Percentiles rank a stretch among this genome's conserved stretches.
These are phyloP conservation scores for Thermoascus crustaceus DNA, from an alignment of 2,329 filamentous ascomycete species.

Conservation along the genomic window DNA sequence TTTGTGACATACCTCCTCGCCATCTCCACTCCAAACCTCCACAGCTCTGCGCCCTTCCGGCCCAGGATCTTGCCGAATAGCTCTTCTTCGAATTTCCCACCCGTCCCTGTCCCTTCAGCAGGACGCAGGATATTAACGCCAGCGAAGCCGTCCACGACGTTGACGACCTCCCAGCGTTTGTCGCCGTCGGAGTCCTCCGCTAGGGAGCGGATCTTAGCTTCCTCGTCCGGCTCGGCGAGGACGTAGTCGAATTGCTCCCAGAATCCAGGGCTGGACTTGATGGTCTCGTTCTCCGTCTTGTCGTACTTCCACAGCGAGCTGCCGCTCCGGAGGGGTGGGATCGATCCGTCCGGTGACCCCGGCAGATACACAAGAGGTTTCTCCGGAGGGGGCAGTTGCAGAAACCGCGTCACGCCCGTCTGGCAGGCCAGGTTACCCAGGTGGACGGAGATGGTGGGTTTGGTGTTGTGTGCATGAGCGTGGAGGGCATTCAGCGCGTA, in stretches of 20 bases:
- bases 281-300: constrained; percentile 47
- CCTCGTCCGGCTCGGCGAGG: constrained; percentile 40
- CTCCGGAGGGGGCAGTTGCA: constrained; percentile 33
- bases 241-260: constrained; percentile 54
- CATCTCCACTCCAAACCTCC: constrained; percentile 17
- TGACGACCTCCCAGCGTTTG: constrained; percentile 45
- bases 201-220: too few relatives aligned
- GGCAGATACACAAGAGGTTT: constrained; percentile 12
- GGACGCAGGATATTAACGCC: constrained; percentile 43
- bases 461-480: constrained; percentile 17
- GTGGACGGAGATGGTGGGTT: constrained; percentile 37
- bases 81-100: constrained; percentile 22
- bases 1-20: constrained; percentile 26
- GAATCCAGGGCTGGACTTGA: constrained; percentile 44
- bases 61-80: constrained; percentile 28
- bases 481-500: constrained; percentile 55
- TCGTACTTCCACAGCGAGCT: constrained; percentile 47
- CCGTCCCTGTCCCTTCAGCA: constrained; percentile 23
- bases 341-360: constrained; percentile 14
- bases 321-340: constrained; percentile 11
- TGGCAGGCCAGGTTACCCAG: constrained; percentile 56
- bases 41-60: constrained; percentile 20
- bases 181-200: too few relatives aligned
- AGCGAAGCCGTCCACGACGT: constrained; percentile 44
- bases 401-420: constrained; percentile 55